Evolutionary conservation across 148 eudicot species (phyloP).

Genomic region (Fagopyrum homotropicum): DNA sequence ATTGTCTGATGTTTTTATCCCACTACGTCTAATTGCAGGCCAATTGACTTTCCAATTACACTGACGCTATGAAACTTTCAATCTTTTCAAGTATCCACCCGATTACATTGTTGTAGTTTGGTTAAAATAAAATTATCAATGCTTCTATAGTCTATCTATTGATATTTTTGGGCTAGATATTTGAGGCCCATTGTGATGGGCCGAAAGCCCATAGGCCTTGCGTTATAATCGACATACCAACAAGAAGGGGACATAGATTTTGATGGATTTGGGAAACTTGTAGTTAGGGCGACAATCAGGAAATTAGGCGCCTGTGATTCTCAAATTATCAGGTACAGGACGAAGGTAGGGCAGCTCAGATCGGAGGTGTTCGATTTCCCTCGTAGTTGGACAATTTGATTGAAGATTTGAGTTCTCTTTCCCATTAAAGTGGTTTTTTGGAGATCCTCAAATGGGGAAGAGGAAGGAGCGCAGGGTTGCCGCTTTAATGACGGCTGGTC

Average conservation of each 20-base stretch:
- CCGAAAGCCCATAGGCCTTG: neutral
- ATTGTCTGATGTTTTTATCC: too few relatives aligned
- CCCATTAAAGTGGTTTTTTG: neutral
- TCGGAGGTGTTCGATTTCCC: conserved; percentile 5
- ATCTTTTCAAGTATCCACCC: too few relatives aligned
- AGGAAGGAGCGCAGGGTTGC: conserved; percentile 87
- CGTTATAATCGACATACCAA: neutral
- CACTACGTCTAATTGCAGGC: too few relatives aligned
- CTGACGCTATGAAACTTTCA: too few relatives aligned
- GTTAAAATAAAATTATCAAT: too few relatives aligned
- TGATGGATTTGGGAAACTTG: conserved; percentile 1
- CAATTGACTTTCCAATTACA: too few relatives aligned
- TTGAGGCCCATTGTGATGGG: neutral
- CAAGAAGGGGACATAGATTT: neutral
- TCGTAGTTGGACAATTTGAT: neutral
- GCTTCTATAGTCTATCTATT: neutral
- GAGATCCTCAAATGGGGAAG: conserved; percentile 50
- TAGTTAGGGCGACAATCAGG: conserved; percentile 9
- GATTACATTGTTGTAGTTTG: too few relatives aligned
- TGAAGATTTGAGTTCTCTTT: neutral
- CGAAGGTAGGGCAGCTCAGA: neutral
- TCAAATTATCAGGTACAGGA: neutral
- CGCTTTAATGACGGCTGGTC: conserved; percentile 59
- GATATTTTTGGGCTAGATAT: neutral
- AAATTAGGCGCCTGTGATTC: neutral